Evolutionary conservation across 805 yeast species (phyloP), one percentile per base, ranked within the genome.

Genomic region (Saturnispora besseyi): DNA sequence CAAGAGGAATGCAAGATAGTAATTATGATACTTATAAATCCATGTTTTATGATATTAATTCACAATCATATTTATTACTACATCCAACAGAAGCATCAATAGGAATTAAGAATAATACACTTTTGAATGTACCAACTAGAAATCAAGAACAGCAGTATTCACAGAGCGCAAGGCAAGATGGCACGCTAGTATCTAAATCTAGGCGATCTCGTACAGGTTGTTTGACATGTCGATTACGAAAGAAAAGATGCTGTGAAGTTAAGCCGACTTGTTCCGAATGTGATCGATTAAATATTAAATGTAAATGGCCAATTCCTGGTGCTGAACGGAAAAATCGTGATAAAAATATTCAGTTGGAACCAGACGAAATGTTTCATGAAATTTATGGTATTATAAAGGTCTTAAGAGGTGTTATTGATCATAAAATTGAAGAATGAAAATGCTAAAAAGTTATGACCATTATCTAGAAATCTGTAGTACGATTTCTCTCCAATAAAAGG

Each of bases 221-320:
- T 62, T 68, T 83, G 41, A 84, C 95, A 1, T 86, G 95, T 57
- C 75, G 93, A 42, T 78, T 76, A 52, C 66, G 95, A 26, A 86
- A 86, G 70, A 86, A 84, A 61, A 73, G 89, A 49, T 86, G 95
- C 56, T 84, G 87, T 59, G 93, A 86, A 60, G 68, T 73, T 1
- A 73, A 73, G 49, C 95, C 95, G 4, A 63, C 62, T 26, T 86
- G 95, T 59, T 61, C 69, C 1, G 89, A 85, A 57, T 86, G 95
- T 63, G 55, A 64, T n/a, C 67, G 93, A 47, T 69, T 86, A 26
- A 71, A 79, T 11, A 68, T 85, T 45, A 75, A 71, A 48, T 86
- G 95, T 60, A 69, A 73, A 26, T 86, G 91, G 85, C 93, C 95
- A 18, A 64, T 62, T 15, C 87, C 89, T 0, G 91, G 90, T 7